A percentile compares a stretch with the other conserved stretches of the same genome.
phyloP scores from a whole-genome alignment of 1,284 basidiomycete genomes.

The Papiliotrema terrestris region DNA sequence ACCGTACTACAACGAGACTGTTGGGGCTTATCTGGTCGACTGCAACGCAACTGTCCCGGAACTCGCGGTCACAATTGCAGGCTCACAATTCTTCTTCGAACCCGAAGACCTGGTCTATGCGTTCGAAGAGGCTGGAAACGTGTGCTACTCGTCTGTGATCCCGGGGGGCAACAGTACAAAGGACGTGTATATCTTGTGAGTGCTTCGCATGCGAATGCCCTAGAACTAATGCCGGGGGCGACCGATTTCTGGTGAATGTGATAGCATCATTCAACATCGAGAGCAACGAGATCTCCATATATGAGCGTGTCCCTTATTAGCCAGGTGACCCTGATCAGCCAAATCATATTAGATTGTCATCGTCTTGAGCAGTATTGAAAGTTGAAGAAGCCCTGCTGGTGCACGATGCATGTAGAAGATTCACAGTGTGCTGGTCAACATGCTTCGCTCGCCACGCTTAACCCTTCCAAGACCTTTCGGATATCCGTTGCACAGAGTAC shows the following conservation, averaged over 20 bases:
- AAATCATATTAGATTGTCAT: too few relatives aligned
- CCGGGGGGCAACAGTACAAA: not conserved
- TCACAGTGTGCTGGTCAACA: too few relatives aligned
- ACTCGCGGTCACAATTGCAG: constrained; percentile 1
- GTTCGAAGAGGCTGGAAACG: not conserved
- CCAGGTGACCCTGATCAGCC: too few relatives aligned
- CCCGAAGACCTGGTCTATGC: constrained; percentile 1
- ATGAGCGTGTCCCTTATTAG: not conserved
- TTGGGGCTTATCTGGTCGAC: not conserved
- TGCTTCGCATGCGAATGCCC: not conserved
- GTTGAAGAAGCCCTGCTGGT: too few relatives aligned
- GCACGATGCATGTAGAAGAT: too few relatives aligned
- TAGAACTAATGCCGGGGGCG: constrained; percentile 3
- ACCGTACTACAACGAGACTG: not conserved
- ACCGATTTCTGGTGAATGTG: constrained; percentile 6
- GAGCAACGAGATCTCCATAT: constrained; percentile 5
- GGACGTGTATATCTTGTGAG: constrained; percentile 5
- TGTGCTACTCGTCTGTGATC: not conserved
- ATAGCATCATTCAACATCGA: constrained; percentile 7
- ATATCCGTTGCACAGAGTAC: too few relatives aligned
- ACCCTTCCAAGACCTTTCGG: too few relatives aligned
- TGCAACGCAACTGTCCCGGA: not conserved
- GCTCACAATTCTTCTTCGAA: not conserved
- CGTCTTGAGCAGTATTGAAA: too few relatives aligned
- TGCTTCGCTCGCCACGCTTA: too few relatives aligned